A percentile compares a stretch with the other conserved stretches of the same genome.
phyloP scores from a whole-genome alignment of 345 rosid species.

The Eucalyptus guilfoylei region DNA sequence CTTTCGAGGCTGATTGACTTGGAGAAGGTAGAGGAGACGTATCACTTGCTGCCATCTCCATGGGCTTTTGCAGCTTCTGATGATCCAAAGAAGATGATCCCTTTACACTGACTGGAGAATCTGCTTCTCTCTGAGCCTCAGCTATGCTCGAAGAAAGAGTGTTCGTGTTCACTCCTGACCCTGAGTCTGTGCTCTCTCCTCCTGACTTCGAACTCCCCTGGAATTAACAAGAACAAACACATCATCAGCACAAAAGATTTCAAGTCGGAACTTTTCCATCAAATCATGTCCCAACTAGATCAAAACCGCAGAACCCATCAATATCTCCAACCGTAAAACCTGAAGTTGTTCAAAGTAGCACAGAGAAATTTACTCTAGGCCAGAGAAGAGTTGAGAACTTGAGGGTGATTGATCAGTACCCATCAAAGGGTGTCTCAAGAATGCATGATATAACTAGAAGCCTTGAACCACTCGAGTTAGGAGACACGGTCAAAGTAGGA shows the following conservation, averaged over 20 bases:
- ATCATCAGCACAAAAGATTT: background rate
- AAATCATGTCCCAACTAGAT: background rate
- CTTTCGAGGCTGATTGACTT: conserved; percentile 38
- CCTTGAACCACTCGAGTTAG: background rate
- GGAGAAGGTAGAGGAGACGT: conserved; percentile 41
- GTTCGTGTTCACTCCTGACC: conserved; percentile 63
- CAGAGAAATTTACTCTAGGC: background rate
- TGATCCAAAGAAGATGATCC: conserved; percentile 20
- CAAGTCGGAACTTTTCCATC: background rate
- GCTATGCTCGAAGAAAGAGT: conserved; percentile 38
- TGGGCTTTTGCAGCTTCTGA: conserved; percentile 24
- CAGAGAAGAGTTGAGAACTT: background rate
- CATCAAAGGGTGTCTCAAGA: background rate
- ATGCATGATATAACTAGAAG: background rate
- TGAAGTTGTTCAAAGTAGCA: background rate
- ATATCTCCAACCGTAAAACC: background rate
- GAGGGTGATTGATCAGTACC: background rate
- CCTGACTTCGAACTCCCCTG: conserved; percentile 89
- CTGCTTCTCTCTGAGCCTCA: conserved; percentile 44
- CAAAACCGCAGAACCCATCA: background rate
- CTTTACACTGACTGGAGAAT: conserved; percentile 72
- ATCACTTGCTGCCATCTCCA: conserved; percentile 32
- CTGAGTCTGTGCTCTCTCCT: conserved; percentile 80
- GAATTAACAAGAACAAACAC: conserved; percentile 3
- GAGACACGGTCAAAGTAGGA: conserved; percentile 42